These are phyloP conservation scores for Earliella scabrosa DNA, from an alignment of 1,284 basidiomycete genomes.

Conservation along the genomic window DNA sequence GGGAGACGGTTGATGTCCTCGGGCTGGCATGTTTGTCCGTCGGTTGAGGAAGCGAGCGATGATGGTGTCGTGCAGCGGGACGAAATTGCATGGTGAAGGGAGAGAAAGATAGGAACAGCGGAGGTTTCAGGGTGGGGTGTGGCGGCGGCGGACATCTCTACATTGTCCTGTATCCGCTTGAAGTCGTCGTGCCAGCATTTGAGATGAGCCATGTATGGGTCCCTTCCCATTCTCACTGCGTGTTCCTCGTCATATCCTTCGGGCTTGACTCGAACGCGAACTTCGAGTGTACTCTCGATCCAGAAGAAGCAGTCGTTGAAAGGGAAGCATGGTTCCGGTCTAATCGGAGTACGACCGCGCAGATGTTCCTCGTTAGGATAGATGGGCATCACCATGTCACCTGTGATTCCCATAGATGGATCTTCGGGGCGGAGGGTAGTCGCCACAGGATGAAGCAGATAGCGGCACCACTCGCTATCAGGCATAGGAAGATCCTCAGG, in stretches of 20 bases:
- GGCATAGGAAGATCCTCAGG: not conserved
- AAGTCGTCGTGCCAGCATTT: no score
- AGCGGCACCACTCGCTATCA: not conserved
- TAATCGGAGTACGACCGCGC: not conserved
- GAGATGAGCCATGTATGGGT: no score
- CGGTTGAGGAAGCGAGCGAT: no score
- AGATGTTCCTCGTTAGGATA: conserved; percentile 1
- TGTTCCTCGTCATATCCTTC: not conserved
- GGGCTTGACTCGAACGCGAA: not conserved
- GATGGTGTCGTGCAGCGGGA: no score
- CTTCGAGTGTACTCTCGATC: not conserved
- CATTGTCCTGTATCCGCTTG: no score
- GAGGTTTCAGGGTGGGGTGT: no score
- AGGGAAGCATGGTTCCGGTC: not conserved
- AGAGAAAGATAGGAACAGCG: no score
- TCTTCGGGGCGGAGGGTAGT: not conserved
- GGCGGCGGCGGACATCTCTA: no score
- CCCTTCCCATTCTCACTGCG: no score
- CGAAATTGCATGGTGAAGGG: no score
- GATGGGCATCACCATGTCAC: conserved; percentile 11
- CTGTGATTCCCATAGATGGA: not conserved
- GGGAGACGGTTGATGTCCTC: no score
- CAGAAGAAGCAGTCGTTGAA: conserved; percentile 11
- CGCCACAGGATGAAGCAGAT: not conserved
- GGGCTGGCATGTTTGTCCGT: no score